A percentile compares a stretch with the other conserved stretches of the same genome.
Conservation (phyloP, 2,329 filamentous ascomycete species). For the Epichloe aotearoae region DNA sequence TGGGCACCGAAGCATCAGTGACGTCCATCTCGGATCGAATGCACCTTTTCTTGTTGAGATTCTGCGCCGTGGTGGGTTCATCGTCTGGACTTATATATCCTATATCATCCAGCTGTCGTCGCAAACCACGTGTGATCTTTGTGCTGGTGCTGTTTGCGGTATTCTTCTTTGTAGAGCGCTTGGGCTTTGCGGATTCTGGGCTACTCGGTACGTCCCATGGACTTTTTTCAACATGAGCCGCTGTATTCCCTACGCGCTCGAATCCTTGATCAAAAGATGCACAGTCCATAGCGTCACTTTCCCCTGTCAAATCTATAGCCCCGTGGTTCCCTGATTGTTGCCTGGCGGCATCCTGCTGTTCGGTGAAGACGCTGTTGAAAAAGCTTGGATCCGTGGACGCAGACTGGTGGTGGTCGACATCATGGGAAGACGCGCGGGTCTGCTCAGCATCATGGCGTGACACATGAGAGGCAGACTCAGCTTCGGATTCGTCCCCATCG, state of each 20-base stretch:
- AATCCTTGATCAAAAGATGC: constrained; percentile 7
- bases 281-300: neutral
- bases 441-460: neutral
- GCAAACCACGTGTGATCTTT: constrained; percentile 10
- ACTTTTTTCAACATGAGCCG: constrained; percentile 14
- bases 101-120: constrained; percentile 7
- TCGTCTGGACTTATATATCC: constrained; percentile 10
- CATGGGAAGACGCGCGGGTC: constrained; percentile 3
- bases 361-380: constrained; percentile 33
- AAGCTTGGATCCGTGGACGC: constrained; percentile 34
- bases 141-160: constrained; percentile 1
- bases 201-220: constrained; percentile 34
- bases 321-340: constrained; percentile 5
- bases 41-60: neutral
- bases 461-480: neutral
- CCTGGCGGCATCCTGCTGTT: constrained; percentile 25
- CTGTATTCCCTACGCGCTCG: neutral
- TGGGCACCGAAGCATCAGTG: constrained; percentile 3
- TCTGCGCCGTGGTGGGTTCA: neutral
- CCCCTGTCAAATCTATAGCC: neutral
- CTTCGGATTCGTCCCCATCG: constrained; percentile 19
- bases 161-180: neutral
- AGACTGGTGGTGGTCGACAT: constrained; percentile 16
- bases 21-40: constrained; percentile 1
- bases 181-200: constrained; percentile 13